Conservation (phyloP, 176 grass and related monocot species). For the Oryza officinalis region DNA sequence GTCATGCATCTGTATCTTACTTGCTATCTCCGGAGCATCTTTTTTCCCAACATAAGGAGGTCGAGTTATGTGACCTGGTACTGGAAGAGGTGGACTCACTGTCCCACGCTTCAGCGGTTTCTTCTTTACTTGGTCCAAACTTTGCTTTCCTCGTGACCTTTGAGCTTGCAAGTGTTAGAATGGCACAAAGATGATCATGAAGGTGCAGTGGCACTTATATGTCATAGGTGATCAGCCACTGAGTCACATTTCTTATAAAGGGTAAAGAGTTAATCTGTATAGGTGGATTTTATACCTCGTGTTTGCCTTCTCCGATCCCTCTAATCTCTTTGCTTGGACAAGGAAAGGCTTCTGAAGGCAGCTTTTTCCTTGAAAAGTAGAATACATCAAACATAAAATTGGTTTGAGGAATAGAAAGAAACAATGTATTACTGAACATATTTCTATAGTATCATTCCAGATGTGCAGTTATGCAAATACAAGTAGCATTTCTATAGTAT, state of each 20-base stretch:
- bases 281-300: slow-evolving; percentile 43
- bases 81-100: slow-evolving; percentile 66
- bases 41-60: slow-evolving; percentile 74
- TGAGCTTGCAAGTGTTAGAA: slow-evolving; percentile 22
- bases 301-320: slow-evolving; percentile 47
- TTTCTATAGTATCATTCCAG: neutral
- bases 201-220: neutral
- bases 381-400: slow-evolving; percentile 5
- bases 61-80: slow-evolving; percentile 63
- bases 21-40: slow-evolving; percentile 61
- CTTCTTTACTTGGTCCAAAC: slow-evolving; percentile 54
- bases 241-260: neutral
- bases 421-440: neutral
- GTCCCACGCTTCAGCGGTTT: slow-evolving; percentile 64
- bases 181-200: neutral
- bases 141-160: slow-evolving; percentile 46
- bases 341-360: slow-evolving; percentile 38
- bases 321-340: slow-evolving; percentile 61
- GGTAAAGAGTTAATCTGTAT: neutral
- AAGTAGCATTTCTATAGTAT: too few species aligned
- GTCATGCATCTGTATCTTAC: slow-evolving; percentile 78
- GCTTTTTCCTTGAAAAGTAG: slow-evolving; percentile 45
- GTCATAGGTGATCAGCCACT: neutral
- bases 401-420: neutral
- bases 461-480: slow-evolving; percentile 10